Conservation (phyloP, 352 stramenopile species). For the Globisporangium solare region DNA sequence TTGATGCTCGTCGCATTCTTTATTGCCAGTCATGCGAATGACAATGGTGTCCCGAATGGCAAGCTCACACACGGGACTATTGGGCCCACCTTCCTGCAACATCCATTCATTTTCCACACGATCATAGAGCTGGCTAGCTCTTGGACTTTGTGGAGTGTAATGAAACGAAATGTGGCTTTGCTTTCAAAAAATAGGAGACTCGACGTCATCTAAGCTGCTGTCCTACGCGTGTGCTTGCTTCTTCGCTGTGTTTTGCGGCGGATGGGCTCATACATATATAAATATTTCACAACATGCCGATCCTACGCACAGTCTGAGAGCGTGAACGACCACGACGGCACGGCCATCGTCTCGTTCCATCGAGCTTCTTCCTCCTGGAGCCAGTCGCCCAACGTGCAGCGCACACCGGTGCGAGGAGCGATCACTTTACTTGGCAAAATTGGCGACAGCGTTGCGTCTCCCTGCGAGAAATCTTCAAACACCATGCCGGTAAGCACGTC, state of each 20-base stretch:
- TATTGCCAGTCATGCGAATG: slow-evolving; percentile 12
- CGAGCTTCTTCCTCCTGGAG: slow-evolving; percentile 52
- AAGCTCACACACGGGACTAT: not conserved
- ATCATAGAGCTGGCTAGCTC: too few relatives aligned
- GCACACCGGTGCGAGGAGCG: slow-evolving; percentile 5
- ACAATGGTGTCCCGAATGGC: not conserved
- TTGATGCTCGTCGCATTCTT: slow-evolving; percentile 9
- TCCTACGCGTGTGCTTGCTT: too few relatives aligned
- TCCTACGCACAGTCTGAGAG: slow-evolving; percentile 40
- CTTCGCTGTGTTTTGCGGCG: too few relatives aligned
- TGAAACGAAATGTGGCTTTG: not conserved
- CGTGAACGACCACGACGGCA: slow-evolving; percentile 55
- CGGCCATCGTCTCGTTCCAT: slow-evolving; percentile 47
- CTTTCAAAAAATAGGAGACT: not conserved
- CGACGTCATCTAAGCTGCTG: not conserved
- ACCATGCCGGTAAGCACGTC: slow-evolving; percentile 41
- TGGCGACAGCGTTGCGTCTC: slow-evolving; percentile 21
- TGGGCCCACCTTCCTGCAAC: too few relatives aligned
- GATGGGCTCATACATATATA: not conserved
- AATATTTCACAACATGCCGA: not conserved
- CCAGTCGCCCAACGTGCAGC: slow-evolving; percentile 46
- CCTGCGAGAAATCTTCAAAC: slow-evolving; percentile 40
- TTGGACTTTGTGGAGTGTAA: too few relatives aligned
- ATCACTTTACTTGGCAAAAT: slow-evolving; percentile 1
- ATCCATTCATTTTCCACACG: too few relatives aligned